Conservation (phyloP, 306 rosid genomes). For the Ormosia emarginata region DNA sequence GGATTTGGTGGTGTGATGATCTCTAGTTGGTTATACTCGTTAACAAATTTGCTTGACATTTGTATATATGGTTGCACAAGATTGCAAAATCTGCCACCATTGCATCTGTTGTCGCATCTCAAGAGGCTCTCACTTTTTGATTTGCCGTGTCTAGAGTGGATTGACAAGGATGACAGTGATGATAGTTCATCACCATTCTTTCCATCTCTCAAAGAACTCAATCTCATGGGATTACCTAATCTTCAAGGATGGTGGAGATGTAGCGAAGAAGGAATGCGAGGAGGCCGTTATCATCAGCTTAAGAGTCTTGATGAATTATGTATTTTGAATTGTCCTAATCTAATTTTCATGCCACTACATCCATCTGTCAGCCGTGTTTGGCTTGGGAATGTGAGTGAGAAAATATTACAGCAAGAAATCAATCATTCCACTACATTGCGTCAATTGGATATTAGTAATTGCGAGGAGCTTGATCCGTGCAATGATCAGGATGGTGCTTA, state of each 20-base stretch:
- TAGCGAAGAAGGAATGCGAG: neutral
- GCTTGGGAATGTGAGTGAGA: neutral
- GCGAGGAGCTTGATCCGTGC: neutral
- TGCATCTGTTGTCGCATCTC: neutral
- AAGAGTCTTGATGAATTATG: accelerated
- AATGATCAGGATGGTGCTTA: neutral
- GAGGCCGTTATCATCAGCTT: neutral
- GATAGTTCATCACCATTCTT: neutral
- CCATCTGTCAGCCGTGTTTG: no score
- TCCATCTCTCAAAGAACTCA: neutral
- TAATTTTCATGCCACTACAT: neutral
- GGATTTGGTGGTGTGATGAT: neutral
- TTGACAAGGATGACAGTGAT: neutral
- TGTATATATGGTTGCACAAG: accelerated
- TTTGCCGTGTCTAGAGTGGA: neutral
- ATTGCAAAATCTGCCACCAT: neutral
- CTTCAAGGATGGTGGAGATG: neutral
- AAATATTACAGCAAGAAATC: neutral
- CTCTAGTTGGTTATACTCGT: neutral
- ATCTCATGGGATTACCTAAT: accelerated
- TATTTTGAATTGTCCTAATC: neutral
- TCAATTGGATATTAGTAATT: accelerated
- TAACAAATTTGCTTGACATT: neutral
- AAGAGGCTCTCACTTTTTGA: accelerated
- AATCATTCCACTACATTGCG: neutral